Percentiles rank a stretch among this genome's conserved stretches.
Evolutionary conservation across 345 rosid genomes (phyloP).

Genomic region (Hibiscus trionum): DNA sequence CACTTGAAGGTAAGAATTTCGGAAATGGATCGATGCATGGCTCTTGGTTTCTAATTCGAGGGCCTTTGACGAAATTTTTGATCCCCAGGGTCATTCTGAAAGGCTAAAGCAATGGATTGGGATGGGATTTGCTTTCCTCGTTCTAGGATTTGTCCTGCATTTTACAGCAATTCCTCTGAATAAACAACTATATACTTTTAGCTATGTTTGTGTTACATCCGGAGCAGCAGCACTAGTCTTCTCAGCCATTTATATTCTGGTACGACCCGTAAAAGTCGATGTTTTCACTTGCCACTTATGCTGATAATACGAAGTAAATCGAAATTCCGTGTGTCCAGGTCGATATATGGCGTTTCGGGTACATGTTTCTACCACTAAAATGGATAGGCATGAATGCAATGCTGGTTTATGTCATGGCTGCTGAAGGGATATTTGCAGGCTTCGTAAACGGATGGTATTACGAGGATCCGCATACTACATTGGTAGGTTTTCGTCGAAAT

Average conservation of each 20-base stretch:
- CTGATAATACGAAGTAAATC: neutral
- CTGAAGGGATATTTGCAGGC: constrained; percentile 79
- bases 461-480: constrained; percentile 51
- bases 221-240: constrained; percentile 80
- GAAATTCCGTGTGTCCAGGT: constrained; percentile 33
- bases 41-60: neutral
- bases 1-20: constrained; percentile 47
- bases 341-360: constrained; percentile 42
- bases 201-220: constrained; percentile 78
- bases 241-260: constrained; percentile 60
- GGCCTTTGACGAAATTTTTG: neutral
- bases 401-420: constrained; percentile 96
- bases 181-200: constrained; percentile 74
- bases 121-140: constrained; percentile 49
- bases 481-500: constrained; percentile 28
- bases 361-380: constrained; percentile 52
- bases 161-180: constrained; percentile 76
- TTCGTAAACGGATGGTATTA: constrained; percentile 89
- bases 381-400: constrained; percentile 97
- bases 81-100: constrained; percentile 44
- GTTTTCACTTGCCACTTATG: neutral
- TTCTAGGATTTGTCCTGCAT: constrained; percentile 58
- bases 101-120: constrained; percentile 73
- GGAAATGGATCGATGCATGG: neutral
- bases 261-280: constrained; percentile 13